phyloP scores from a whole-genome alignment of 1,284 basidiomycete genomes.

The Ceratobasidium sp. region DNA sequence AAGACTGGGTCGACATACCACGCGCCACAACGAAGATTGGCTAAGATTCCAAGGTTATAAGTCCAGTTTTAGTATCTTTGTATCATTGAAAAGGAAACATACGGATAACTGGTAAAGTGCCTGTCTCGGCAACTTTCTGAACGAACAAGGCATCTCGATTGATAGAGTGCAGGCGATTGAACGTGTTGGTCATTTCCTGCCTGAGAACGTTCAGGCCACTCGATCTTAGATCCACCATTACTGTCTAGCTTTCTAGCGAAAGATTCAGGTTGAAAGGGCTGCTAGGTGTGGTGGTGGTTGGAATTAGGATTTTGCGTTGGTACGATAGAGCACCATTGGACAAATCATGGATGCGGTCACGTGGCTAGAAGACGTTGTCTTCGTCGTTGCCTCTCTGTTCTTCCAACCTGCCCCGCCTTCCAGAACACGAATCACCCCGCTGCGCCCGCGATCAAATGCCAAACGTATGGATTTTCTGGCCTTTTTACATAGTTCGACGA shows the following conservation, averaged over 20 bases:
- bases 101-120: conserved; percentile 76
- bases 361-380: too few species aligned
- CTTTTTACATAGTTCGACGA: too few species aligned
- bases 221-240: conserved; percentile 6
- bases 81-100: conserved; percentile 50
- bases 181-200: conserved; percentile 77
- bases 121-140: conserved; percentile 64
- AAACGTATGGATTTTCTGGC: too few species aligned
- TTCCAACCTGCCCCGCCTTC: too few species aligned
- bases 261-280: not conserved
- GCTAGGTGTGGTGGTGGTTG: not conserved
- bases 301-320: not conserved
- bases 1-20: conserved; percentile 88
- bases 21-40: conserved; percentile 92
- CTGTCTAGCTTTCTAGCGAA: conserved; percentile 14
- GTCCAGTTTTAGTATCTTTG: too few species aligned
- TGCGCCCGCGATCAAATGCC: too few species aligned
- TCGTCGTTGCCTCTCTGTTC: too few species aligned
- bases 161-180: conserved; percentile 88
- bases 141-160: conserved; percentile 81
- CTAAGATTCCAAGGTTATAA: conserved; percentile 57
- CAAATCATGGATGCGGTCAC: too few species aligned
- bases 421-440: too few species aligned
- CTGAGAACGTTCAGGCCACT: conserved; percentile 62
- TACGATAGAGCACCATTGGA: not conserved